A percentile compares a stretch with the other conserved stretches of the same genome.
Conservation (phyloP, 2,329 filamentous ascomycete genomes). For the Alternaria brassicae region DNA sequence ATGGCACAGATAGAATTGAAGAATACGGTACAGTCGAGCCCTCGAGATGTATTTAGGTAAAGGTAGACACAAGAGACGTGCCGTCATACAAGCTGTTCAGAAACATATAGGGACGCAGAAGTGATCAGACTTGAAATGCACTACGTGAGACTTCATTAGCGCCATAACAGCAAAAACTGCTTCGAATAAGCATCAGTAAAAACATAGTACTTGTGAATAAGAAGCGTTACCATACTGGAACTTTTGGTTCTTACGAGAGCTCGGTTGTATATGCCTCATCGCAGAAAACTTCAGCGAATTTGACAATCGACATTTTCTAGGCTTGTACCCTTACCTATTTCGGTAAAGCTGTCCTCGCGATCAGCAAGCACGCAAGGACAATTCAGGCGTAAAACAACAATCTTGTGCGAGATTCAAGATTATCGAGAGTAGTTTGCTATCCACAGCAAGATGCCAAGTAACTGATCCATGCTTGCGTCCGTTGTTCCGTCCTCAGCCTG, state of each 20-base stretch:
- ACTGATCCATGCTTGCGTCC: not conserved
- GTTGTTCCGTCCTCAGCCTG: not conserved
- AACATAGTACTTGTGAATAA: not conserved
- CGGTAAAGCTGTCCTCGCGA: too few relatives aligned
- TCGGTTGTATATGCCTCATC: not conserved
- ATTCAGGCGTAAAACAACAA: fast-evolving
- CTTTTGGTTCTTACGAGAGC: not conserved
- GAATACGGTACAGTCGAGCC: not conserved
- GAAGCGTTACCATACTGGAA: not conserved
- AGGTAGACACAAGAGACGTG: too few relatives aligned
- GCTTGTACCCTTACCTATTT: too few relatives aligned
- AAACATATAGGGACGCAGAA: too few relatives aligned
- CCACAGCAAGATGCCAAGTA: not conserved
- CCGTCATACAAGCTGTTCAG: too few relatives aligned
- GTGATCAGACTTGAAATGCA: not conserved
- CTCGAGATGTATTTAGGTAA: not conserved
- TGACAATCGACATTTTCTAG: not conserved
- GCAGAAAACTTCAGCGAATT: not conserved
- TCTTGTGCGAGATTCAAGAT: not conserved
- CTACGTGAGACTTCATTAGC: not conserved
- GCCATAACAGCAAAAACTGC: not conserved
- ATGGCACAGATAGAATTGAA: not conserved
- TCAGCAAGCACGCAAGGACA: not conserved
- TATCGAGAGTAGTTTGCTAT: not conserved
- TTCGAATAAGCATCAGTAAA: not conserved